These are phyloP conservation scores for Suillus brevipes DNA, from an alignment of 768 basidiomycete genomes.

Conservation along the genomic window DNA sequence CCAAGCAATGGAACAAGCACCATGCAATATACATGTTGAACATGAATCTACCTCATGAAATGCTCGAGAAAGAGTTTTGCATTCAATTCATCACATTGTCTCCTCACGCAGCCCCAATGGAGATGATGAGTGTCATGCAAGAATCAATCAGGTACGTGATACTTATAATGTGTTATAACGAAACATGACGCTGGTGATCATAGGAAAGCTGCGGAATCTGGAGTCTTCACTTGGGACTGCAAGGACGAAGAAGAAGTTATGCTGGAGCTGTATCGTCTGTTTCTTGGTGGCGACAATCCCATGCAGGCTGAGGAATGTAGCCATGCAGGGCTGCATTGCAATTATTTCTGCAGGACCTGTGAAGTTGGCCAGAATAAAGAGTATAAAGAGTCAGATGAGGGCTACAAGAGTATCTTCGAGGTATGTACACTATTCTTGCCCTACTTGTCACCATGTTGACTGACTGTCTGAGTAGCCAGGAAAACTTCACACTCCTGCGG, in stretches of 20 bases:
- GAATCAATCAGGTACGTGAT: conserved; percentile 26
- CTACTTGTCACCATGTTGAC: background rate
- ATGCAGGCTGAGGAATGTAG: conserved; percentile 39
- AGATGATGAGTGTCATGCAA: conserved; percentile 33
- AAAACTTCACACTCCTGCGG: conserved; percentile 1
- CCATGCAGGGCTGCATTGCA: conserved; percentile 33
- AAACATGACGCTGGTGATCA: background rate
- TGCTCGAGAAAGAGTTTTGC: conserved; percentile 33
- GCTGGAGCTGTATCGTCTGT: conserved; percentile 23
- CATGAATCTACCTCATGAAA: conserved; percentile 26
- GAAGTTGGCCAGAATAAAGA: conserved; percentile 29
- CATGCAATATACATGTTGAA: conserved; percentile 36
- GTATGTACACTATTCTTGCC: conserved; percentile 11
- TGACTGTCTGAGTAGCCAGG: conserved; percentile 4
- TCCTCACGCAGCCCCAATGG: conserved; percentile 35
- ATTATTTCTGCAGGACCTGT: conserved; percentile 35
- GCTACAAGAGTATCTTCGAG: conserved; percentile 26
- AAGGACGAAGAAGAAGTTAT: conserved; percentile 25
- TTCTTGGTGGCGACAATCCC: conserved; percentile 34
- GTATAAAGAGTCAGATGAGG: conserved; percentile 25
- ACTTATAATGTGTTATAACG: background rate
- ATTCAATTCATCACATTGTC: conserved; percentile 33
- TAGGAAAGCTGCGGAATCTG: conserved; percentile 12
- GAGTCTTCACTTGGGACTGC: conserved; percentile 24
- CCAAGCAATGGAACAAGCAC: conserved; percentile 41